Evolutionary conservation across 352 stramenopile species (phyloP).

Genomic region (Achlya hypogyna): DNA sequence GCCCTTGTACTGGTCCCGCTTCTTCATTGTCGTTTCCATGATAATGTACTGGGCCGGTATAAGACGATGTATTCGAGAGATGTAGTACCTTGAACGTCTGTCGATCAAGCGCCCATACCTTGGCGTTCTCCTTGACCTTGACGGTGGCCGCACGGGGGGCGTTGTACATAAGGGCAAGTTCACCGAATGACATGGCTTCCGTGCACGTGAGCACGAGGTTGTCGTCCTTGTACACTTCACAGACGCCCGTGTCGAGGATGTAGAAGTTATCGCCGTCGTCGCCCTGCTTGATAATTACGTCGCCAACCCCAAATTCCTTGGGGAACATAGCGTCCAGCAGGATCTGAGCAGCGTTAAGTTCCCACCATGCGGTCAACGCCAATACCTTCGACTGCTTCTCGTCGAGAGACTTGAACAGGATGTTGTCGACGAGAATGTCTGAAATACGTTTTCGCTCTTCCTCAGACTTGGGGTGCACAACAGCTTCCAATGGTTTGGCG

Average conservation of each 20-base stretch:
- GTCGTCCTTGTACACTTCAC: constrained; percentile 85
- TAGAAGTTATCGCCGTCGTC: constrained; percentile 92
- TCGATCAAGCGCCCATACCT: constrained; percentile 87
- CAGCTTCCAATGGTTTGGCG: constrained; percentile 69
- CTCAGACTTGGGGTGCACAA: constrained; percentile 75
- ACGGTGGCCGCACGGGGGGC: constrained; percentile 92
- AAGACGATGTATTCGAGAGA: neutral
- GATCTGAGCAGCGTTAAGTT: constrained; percentile 27
- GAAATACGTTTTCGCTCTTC: constrained; percentile 69
- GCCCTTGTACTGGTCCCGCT: constrained; percentile 77
- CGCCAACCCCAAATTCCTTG: constrained; percentile 63
- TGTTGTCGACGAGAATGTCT: constrained; percentile 80
- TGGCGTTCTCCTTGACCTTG: constrained; percentile 83
- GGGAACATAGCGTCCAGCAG: constrained; percentile 82
- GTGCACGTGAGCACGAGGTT: constrained; percentile 82
- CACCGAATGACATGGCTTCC: constrained; percentile 91
- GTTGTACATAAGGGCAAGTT: constrained; percentile 97
- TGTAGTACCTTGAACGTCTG: constrained; percentile 64
- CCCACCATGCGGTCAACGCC: neutral
- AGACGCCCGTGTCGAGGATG: constrained; percentile 88
- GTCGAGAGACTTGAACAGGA: constrained; percentile 85
- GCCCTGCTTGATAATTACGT: constrained; percentile 85
- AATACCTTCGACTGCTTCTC: constrained; percentile 55
- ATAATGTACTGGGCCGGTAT: constrained; percentile 69
- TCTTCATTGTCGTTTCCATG: constrained; percentile 86